Evolutionary conservation across 108 stramenopile genomes (phyloP).

Genomic region (Nannochloropsis salina): DNA sequence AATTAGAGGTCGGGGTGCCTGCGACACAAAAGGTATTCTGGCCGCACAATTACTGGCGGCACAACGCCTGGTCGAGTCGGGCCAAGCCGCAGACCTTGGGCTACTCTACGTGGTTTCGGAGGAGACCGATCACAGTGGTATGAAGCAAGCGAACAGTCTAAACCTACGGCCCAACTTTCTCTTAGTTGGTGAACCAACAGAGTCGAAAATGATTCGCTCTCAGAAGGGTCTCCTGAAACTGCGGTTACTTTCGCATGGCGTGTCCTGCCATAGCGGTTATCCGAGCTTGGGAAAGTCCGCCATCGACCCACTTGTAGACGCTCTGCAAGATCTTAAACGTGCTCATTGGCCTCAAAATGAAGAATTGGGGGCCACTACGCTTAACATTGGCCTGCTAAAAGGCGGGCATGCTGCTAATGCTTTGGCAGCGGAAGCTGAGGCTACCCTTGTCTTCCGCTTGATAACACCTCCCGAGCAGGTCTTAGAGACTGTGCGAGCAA

Average conservation of each 20-base stretch:
- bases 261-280: constrained; percentile 50
- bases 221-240: constrained; percentile 50
- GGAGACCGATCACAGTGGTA: constrained; percentile 51
- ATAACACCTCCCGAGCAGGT: constrained; percentile 36
- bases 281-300: constrained; percentile 41
- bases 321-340: constrained; percentile 35
- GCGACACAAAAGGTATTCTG: constrained; percentile 39
- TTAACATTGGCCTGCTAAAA: constrained; percentile 43
- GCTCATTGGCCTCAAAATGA: constrained; percentile 40
- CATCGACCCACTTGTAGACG: constrained; percentile 36
- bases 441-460: constrained; percentile 41
- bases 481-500: constrained; percentile 23
- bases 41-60: constrained; percentile 40
- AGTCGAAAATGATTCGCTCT: constrained; percentile 23
- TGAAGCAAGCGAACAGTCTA: constrained; percentile 43
- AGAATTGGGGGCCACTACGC: constrained; percentile 46
- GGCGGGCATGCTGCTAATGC: constrained; percentile 50
- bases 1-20: constrained; percentile 45
- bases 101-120: constrained; percentile 51
- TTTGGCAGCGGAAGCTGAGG: constrained; percentile 38
- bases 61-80: constrained; percentile 35
- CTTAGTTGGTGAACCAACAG: constrained; percentile 47
- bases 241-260: constrained; percentile 27
- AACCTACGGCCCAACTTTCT: constrained; percentile 38
- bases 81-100: constrained; percentile 27